A percentile compares a stretch with the other conserved stretches of the same genome.
These are phyloP conservation scores for Fusarium sp. DNA, from an alignment of 2,329 filamentous ascomycete species.

Conservation along the genomic window DNA sequence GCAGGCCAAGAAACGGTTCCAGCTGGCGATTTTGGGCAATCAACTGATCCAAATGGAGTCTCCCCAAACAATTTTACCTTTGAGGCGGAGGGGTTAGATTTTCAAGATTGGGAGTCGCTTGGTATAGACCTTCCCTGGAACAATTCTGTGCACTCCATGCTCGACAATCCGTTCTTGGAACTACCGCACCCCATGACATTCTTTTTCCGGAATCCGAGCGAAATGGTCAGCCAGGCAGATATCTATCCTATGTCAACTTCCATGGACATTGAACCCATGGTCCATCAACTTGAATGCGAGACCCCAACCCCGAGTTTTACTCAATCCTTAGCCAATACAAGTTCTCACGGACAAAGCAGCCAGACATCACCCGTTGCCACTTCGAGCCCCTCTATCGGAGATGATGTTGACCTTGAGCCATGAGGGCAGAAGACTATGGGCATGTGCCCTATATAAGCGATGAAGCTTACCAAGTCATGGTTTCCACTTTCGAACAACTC, in stretches of 20 bases:
- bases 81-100: not conserved
- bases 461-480: not conserved
- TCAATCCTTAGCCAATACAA: not conserved
- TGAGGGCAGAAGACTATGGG: not conserved
- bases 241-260: fast-evolving
- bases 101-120: not conserved
- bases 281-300: not conserved
- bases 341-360: not conserved
- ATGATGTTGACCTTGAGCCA: not conserved
- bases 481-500: not conserved
- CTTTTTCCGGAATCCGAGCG: not conserved
- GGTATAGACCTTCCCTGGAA: not conserved
- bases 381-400: too few species aligned
- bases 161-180: not conserved
- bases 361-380: not conserved
- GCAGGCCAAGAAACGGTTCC: not conserved
- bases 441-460: not conserved
- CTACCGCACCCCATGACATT: not conserved
- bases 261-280: not conserved
- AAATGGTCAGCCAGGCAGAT: not conserved
- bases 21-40: too few species aligned
- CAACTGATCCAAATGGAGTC: not conserved
- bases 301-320: not conserved
- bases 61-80: not conserved
- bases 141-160: not conserved